phyloP scores from a whole-genome alignment of 306 rosid species.

The Arachis hypogaea region DNA sequence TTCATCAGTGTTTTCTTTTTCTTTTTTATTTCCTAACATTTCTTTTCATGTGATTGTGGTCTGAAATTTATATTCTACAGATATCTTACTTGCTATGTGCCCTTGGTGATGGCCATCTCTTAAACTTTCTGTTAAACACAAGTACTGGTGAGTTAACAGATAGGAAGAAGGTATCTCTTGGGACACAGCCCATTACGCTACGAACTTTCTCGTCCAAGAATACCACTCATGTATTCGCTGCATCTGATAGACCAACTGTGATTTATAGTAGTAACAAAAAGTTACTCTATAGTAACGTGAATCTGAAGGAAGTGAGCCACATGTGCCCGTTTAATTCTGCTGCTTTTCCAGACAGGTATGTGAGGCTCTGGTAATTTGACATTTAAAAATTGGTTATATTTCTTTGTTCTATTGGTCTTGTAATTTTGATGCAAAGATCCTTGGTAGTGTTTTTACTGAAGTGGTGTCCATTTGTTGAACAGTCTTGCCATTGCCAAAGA shows the following conservation, averaged over 20 bases:
- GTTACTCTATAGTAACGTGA: slow-evolving; percentile 90
- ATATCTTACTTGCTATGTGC: slow-evolving; percentile 92
- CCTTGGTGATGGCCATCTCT: slow-evolving; percentile 96
- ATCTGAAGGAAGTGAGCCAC: slow-evolving; percentile 96
- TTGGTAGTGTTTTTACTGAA: slow-evolving; percentile 18
- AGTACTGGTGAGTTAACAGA: slow-evolving; percentile 83
- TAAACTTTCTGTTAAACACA: slow-evolving; percentile 82
- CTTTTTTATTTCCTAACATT: not conserved
- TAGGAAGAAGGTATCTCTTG: slow-evolving; percentile 96
- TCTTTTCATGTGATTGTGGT: not conserved
- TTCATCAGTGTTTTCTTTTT: not conserved
- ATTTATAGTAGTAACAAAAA: slow-evolving; percentile 97
- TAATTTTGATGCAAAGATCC: slow-evolving; percentile 23
- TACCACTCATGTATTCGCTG: slow-evolving; percentile 95
- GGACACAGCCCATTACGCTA: slow-evolving; percentile 97
- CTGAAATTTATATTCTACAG: slow-evolving; percentile 51
- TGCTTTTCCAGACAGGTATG: slow-evolving; percentile 97
- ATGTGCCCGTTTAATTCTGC: slow-evolving; percentile 99
- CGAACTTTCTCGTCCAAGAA: slow-evolving; percentile 95
- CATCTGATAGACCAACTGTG: slow-evolving; percentile 98
- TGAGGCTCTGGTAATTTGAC: slow-evolving; percentile 12
- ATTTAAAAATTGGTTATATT: slow-evolving; percentile 22
- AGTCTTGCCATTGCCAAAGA: slow-evolving; percentile 98
- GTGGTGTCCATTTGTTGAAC: slow-evolving; percentile 38
- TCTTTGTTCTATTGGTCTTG: slow-evolving; percentile 11